A percentile compares a stretch with the other conserved stretches of the same genome.
phyloP scores from a whole-genome alignment of 2,329 filamentous ascomycete genomes.

The Septoria petroselini region DNA sequence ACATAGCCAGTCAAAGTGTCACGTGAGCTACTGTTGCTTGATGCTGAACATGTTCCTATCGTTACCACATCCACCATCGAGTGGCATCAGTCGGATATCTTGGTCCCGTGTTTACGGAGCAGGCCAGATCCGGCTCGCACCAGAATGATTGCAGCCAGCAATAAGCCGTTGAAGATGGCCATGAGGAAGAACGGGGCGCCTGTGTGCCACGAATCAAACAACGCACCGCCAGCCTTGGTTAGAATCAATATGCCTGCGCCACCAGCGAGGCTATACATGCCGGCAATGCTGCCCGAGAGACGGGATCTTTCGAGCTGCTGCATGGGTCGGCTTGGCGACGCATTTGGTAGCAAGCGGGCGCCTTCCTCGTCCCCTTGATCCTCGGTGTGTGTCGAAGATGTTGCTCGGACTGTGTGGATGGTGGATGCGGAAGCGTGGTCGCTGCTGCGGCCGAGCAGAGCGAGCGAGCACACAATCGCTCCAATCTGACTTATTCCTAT shows the following conservation, averaged over 20 bases:
- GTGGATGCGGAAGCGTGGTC: conserved; percentile 41
- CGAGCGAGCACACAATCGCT: conserved; percentile 92
- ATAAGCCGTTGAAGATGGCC: conserved; percentile 75
- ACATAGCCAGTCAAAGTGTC: too few species aligned
- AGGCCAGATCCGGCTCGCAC: conserved; percentile 26
- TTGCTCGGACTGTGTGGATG: conserved; percentile 16
- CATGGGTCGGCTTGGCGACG: not conserved
- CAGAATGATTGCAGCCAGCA: conserved; percentile 52
- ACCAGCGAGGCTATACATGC: conserved; percentile 87
- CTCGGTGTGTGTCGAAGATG: not conserved
- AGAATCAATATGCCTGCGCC: conserved; percentile 85
- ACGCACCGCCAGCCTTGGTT: conserved; percentile 81
- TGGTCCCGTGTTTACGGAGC: conserved; percentile 1
- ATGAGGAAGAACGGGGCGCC: conserved; percentile 93
- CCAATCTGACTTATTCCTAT: conserved; percentile 94
- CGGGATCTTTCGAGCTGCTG: conserved; percentile 38
- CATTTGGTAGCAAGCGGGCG: conserved; percentile 29
- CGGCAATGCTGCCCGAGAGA: conserved; percentile 90
- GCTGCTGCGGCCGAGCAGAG: conserved; percentile 77
- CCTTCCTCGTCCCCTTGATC: conserved; percentile 24
- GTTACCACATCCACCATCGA: too few species aligned
- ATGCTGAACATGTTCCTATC: too few species aligned
- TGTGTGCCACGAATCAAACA: conserved; percentile 73
- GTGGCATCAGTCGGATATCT: not conserved
- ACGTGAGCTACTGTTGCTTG: too few species aligned